Base-by-base conservation (phyloP, 306 rosid genomes). In the Chamaecrista fasciculata region DNA sequence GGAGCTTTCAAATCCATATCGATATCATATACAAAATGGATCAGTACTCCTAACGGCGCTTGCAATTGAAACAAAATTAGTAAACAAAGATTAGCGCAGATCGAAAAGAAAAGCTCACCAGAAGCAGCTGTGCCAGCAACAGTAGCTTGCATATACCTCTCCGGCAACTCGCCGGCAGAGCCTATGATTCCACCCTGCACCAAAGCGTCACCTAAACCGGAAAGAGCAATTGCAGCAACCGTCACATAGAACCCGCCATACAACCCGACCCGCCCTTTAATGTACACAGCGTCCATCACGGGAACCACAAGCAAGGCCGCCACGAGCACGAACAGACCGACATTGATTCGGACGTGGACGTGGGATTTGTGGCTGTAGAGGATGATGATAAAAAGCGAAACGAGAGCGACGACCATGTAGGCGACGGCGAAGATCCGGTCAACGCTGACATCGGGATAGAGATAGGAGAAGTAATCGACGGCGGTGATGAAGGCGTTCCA, bases 401-500 rank as follows among this genome's bases (percentile, higher is more conserved):
- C 11, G 5, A 93, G 87, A 20, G 76, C 84, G 12, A 86, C 76
- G 4, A 82, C 26, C 91, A 85, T 85, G 78, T 86, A 90, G 8
- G 21, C 91, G 67, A 86, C 91, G 62, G 91, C 89, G 78, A 93
- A 90, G 68, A 86, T 43, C 0, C 98, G 97, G 73, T 92, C 98
- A 16, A 93, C 98, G 85, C 83, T 88, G 66, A 69, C 79, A 4
- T 86, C 87, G 0, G 97, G 98, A 70, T 93, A 93, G 51, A 93
- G 86, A 73, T 81, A 86, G 60, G 91, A 36, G 87, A 93, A 90
- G 81, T 90, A 90, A 64, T 93, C 97, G 39, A 93, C 81, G 75
- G 94, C 98, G 5, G 97, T 93, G 80, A 90, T 81, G 87, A 93
- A 93, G 12, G 89, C 91, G 77, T 90, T 93, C 98, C 98, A 93